Conservation (phyloP, 768 basidiomycete species). For the Gyrodon lividus region DNA sequence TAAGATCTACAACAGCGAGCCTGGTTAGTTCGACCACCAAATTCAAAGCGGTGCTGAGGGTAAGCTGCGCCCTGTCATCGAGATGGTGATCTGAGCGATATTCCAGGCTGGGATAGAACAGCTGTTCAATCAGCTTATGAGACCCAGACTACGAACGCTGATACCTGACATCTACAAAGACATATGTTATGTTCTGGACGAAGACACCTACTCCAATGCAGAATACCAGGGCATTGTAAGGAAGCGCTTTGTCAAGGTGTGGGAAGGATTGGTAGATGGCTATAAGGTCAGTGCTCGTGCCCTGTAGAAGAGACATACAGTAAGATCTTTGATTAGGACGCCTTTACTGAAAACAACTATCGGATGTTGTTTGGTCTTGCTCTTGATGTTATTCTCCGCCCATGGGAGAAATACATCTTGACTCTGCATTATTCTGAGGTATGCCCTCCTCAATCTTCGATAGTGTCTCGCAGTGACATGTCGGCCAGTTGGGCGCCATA, state of each 20-base stretch:
- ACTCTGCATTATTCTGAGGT: conserved; percentile 88
- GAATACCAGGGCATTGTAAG: conserved; percentile 85
- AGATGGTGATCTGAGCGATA: conserved; percentile 3
- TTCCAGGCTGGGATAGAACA: conserved; percentile 82
- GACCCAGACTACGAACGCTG: conserved; percentile 82
- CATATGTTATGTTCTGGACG: conserved; percentile 84
- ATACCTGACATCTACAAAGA: conserved; percentile 90
- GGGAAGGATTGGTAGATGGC: conserved; percentile 83
- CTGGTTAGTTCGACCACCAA: conserved; percentile 58
- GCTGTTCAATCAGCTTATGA: conserved; percentile 90
- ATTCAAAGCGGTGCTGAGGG: conserved; percentile 74
- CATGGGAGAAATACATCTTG: conserved; percentile 90
- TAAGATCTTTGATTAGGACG: conserved; percentile 50
- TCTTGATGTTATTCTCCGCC: conserved; percentile 85
- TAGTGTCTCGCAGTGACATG: conserved; percentile 1
- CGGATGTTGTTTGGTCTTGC: conserved; percentile 81
- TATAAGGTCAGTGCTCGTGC: conserved; percentile 62
- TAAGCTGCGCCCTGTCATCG: conserved; percentile 33
- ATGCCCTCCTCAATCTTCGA: conserved; percentile 14
- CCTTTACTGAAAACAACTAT: conserved; percentile 87
- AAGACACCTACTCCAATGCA: conserved; percentile 78
- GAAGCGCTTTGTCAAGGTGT: conserved; percentile 86
- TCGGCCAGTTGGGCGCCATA: conserved; percentile 82
- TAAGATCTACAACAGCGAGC: conserved; percentile 46
- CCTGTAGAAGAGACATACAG: neutral